Conservation (phyloP, 2,329 filamentous ascomycete species). For the Colletotrichum camelliae region DNA sequence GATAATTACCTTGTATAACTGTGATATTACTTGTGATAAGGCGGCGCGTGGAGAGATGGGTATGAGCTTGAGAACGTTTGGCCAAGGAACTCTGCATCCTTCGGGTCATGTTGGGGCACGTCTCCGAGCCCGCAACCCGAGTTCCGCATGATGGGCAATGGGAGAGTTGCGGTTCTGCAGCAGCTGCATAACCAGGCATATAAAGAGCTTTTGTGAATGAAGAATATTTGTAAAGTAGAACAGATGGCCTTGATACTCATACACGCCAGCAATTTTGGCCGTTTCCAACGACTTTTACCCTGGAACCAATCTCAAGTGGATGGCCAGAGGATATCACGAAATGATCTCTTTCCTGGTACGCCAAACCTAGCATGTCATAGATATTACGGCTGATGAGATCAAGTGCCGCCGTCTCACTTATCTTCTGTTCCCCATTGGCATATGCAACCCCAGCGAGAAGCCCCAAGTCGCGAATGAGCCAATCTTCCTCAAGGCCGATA, state of each 20-base stretch:
- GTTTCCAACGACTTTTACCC: conserved; percentile 57
- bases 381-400: conserved; percentile 62
- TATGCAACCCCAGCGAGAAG: conserved; percentile 65
- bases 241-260: neutral
- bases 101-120: neutral
- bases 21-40: neutral
- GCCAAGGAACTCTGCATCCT: neutral
- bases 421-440: conserved; percentile 58
- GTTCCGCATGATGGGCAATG: neutral
- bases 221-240: neutral
- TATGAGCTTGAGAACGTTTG: neutral
- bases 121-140: neutral
- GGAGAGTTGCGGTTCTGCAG: neutral
- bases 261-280: neutral
- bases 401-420: conserved; percentile 60
- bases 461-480: conserved; percentile 64
- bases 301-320: conserved; percentile 64
- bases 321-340: conserved; percentile 69
- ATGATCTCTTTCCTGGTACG: conserved; percentile 38
- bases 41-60: neutral
- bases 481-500: conserved; percentile 66
- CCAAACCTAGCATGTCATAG: conserved; percentile 60
- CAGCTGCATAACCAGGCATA: neutral
- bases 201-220: neutral
- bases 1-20: neutral